These are phyloP conservation scores for Poterioochromonas sp. DNA, from an alignment of 352 stramenopile species.

Conservation along the genomic window DNA sequence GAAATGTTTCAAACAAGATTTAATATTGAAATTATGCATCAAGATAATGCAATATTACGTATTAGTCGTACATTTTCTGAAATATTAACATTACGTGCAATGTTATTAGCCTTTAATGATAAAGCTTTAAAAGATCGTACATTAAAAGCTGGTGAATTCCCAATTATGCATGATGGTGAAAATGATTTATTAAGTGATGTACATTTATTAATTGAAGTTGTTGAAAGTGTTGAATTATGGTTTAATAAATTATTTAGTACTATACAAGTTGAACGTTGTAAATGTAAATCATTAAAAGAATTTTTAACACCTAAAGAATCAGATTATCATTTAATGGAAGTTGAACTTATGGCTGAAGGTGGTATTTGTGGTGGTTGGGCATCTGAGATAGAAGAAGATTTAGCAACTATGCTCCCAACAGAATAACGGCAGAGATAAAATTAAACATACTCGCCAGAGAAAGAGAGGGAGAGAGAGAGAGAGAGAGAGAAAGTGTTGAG, in stretches of 20 bases:
- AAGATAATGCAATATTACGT: neutral
- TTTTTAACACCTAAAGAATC: neutral
- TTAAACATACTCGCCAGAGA: no score
- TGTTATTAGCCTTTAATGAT: neutral
- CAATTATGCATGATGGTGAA: neutral
- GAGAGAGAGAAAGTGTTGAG: no score
- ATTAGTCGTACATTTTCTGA: neutral
- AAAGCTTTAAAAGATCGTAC: neutral
- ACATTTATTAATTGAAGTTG: neutral
- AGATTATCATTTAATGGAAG: neutral
- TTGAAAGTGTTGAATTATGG: neutral
- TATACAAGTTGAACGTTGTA: neutral
- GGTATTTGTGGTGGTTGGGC: neutral
- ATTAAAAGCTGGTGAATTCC: neutral
- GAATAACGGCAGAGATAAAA: no score
- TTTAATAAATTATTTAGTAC: neutral
- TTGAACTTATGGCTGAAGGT: neutral
- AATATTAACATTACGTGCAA: neutral
- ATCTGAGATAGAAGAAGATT: neutral
- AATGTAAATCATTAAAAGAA: neutral
- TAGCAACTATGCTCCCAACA: no score
- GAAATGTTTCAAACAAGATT: neutral
- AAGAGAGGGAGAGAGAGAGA: no score
- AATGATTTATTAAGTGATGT: neutral
- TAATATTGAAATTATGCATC: neutral